Evolutionary conservation across 805 yeast genomes (phyloP).

Genomic region (Starmerella potacharoeniae): DNA sequence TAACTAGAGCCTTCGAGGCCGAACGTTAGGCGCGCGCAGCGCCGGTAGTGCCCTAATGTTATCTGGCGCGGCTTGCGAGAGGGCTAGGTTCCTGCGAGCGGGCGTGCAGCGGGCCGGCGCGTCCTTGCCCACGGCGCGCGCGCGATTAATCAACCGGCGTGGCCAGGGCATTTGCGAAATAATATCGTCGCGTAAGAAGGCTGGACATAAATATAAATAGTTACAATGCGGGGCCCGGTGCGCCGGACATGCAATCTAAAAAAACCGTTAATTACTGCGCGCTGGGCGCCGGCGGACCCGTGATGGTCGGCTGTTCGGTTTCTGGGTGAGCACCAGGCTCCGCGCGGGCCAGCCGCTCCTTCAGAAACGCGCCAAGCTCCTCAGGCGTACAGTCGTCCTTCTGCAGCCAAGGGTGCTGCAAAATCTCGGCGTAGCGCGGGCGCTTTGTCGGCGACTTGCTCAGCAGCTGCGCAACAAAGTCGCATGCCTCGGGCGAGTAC

Average conservation of each 20-base stretch:
- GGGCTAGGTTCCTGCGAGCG: background rate
- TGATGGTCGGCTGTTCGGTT: constrained; percentile 7
- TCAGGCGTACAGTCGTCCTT: constrained; percentile 30
- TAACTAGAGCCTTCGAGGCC: too few relatives aligned
- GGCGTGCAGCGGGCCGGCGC: background rate
- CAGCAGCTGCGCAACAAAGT: constrained; percentile 59
- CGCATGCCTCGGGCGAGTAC: constrained; percentile 66
- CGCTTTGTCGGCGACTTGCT: constrained; percentile 70
- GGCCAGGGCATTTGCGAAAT: background rate
- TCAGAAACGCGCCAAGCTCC: constrained; percentile 33
- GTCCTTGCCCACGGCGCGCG: background rate
- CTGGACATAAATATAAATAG: background rate
- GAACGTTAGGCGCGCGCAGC: too few relatives aligned
- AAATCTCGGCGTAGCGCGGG: constrained; percentile 65
- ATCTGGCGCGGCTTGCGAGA: too few relatives aligned
- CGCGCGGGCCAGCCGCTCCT: constrained; percentile 12
- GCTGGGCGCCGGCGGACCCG: background rate
- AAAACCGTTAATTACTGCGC: background rate
- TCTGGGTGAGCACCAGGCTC: background rate
- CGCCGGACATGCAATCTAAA: background rate
- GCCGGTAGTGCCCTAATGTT: too few relatives aligned
- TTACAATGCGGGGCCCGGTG: constrained; percentile 1
- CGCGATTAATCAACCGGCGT: background rate
- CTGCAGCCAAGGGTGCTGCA: constrained; percentile 75
- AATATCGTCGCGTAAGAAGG: background rate